These are phyloP conservation scores for Lactarius hatsudake DNA, from an alignment of 768 basidiomycete species.

Conservation along the genomic window DNA sequence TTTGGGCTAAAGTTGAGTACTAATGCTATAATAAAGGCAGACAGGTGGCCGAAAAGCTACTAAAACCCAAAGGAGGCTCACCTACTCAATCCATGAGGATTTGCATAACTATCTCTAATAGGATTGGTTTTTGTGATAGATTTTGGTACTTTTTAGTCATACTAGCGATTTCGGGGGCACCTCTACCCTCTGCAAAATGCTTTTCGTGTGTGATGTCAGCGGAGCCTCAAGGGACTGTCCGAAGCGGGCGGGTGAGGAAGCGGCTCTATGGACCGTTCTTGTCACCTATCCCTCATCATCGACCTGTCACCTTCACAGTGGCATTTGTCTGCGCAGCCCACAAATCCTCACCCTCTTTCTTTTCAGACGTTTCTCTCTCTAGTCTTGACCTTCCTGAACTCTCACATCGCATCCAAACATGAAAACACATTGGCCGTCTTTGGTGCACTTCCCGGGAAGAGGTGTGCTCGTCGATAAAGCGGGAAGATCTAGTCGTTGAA, in stretches of 20 bases:
- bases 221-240: too few relatives aligned
- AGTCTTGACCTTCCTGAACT: conserved; percentile 86
- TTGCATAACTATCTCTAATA: conserved; percentile 33
- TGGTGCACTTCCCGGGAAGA: conserved; percentile 81
- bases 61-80: conserved; percentile 81
- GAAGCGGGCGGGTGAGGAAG: neutral
- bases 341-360: conserved; percentile 52
- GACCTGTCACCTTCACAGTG: conserved; percentile 88
- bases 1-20: neutral
- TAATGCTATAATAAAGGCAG: conserved; percentile 45
- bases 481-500: neutral
- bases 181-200: too few relatives aligned
- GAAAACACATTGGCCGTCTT: conserved; percentile 93
- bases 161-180: too few relatives aligned
- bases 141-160: too few relatives aligned
- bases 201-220: too few relatives aligned
- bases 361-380: conserved; percentile 78
- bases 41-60: conserved; percentile 87
- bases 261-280: conserved; percentile 44
- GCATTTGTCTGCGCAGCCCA: conserved; percentile 60
- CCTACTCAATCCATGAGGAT: conserved; percentile 81
- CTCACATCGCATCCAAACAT: conserved; percentile 86
- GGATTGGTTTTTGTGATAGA: neutral
- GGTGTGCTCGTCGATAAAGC: conserved; percentile 44
- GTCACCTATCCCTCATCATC: conserved; percentile 78